Base-by-base conservation (phyloP, 202 grass and related monocot genomes). In the Digitaria exilis region DNA sequence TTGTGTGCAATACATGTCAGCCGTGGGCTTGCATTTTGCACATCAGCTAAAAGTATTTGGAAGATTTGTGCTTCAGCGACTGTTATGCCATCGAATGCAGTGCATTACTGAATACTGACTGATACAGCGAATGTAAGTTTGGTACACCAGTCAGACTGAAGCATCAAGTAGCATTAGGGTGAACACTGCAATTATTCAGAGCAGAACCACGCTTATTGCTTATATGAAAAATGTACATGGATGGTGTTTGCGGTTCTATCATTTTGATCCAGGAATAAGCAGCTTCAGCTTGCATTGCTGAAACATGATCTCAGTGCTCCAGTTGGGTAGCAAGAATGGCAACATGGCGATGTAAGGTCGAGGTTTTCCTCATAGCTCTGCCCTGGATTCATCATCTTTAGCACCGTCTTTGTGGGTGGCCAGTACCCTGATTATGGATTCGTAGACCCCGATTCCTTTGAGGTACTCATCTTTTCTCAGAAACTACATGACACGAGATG, bases 381-480 rank as follows among this genome's bases (percentile, higher is more conserved):
- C 89, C 80, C 81, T 90, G 2, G 90, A 91, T 74, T 95, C 92
- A 0, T 82, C 75, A 16, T 91, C 80, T 68, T 25, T 81, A 1
- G 35, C 13, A 32, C 68, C 43, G 18, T 81, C 85, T 21, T 85
- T 82, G 62, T 93, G 71, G n/a, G 89, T 87, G 12, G 91, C 74
- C 80, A 95, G 80, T 32, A 62, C 68, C 68, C 62, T 98, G 65
- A 98, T 98, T 32, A 98, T 69, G 12, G 83, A 98, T 73, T 92
- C 87, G 0, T 98, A 98, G 71, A 98, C 79, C 70, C 73, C 71
- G 0, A 98, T 95, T 84, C 96, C 93, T 84, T 86, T 98, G 46
- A 94, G 75, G 67, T 98, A 98, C 85, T 95, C 96, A 63, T 98
- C 89, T 92, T 95, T 95, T 77, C 74, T 89, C 85, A 98, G 63